phyloP scores from a whole-genome alignment of 1,139 yeast species.

The Torulaspora globosa region DNA sequence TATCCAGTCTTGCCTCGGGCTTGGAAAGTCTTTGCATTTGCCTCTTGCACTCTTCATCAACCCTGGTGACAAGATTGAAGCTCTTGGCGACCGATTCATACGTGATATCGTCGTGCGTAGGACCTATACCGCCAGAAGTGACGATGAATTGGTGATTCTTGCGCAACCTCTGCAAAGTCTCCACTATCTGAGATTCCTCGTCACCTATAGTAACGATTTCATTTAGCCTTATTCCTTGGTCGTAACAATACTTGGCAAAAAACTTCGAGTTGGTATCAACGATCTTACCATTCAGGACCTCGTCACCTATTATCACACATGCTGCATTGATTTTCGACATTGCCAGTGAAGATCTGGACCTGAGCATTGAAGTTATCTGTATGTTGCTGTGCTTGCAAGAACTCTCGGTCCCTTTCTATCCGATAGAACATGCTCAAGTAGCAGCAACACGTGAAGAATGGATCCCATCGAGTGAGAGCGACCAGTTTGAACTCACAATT shows the following conservation, averaged over 20 bases:
- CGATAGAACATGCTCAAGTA: neutral
- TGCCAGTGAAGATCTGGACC: constrained; percentile 1
- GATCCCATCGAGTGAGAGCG: neutral
- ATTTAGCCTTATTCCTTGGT: constrained; percentile 58
- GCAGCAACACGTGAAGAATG: neutral
- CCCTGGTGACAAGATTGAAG: constrained; percentile 47
- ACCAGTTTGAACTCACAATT: too few relatives aligned
- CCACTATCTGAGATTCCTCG: constrained; percentile 59
- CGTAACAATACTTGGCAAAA: constrained; percentile 69
- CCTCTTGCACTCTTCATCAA: constrained; percentile 55
- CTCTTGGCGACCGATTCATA: constrained; percentile 67
- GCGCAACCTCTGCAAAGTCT: constrained; percentile 48
- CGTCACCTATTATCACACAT: constrained; percentile 70
- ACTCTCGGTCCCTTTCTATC: neutral
- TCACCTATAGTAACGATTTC: constrained; percentile 74
- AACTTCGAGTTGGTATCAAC: constrained; percentile 69
- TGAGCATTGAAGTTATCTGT: constrained; percentile 4
- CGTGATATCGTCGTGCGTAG: constrained; percentile 87
- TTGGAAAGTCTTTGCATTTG: constrained; percentile 53
- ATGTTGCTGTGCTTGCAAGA: neutral
- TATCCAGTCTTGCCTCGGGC: constrained; percentile 40
- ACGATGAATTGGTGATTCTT: constrained; percentile 61
- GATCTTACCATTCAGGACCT: constrained; percentile 82
- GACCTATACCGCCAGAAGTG: constrained; percentile 82
- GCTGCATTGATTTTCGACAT: constrained; percentile 34